These are phyloP conservation scores for Synchytrium microbalum DNA, from an alignment of 371 early-diverging fungal genomes.

Conservation along the genomic window DNA sequence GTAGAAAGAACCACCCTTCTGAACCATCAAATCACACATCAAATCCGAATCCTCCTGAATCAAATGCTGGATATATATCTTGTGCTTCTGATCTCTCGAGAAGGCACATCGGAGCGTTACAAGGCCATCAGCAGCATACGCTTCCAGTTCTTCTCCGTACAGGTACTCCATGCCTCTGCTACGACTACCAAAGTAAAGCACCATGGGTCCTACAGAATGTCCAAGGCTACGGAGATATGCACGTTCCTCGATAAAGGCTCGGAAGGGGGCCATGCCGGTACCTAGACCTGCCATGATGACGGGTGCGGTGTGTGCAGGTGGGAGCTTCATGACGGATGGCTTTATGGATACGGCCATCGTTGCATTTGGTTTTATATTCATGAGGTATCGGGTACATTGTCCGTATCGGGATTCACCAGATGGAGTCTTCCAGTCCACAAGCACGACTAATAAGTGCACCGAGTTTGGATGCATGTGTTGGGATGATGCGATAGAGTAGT, in stretches of 20 bases:
- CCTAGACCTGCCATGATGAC: constrained; percentile 94
- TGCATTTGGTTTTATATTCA: constrained; percentile 56
- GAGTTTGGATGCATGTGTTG: constrained; percentile 75
- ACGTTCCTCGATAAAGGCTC: constrained; percentile 91
- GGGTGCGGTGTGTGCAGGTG: constrained; percentile 70
- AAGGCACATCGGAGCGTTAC: constrained; percentile 84
- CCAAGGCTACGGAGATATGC: constrained; percentile 66
- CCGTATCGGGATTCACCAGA: constrained; percentile 64
- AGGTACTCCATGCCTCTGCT: constrained; percentile 84
- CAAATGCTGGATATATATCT: constrained; percentile 92
- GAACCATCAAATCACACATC: constrained; percentile 62
- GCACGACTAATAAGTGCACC: constrained; percentile 83
- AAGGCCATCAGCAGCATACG: constrained; percentile 77
- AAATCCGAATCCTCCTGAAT: constrained; percentile 75
- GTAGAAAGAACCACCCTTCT: constrained; percentile 77
- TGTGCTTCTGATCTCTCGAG: constrained; percentile 85
- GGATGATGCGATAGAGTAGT: constrained; percentile 90
- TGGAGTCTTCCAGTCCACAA: constrained; percentile 73
- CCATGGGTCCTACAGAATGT: constrained; percentile 78
- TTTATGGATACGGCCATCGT: constrained; percentile 80
- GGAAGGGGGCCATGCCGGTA: constrained; percentile 96
- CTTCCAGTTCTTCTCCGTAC: constrained; percentile 90
- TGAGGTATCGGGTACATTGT: constrained; percentile 85
- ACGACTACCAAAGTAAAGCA: constrained; percentile 90
- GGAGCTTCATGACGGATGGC: constrained; percentile 91